Base-by-base conservation (phyloP, 768 basidiomycete species). In the Naganishia friedmannii region DNA sequence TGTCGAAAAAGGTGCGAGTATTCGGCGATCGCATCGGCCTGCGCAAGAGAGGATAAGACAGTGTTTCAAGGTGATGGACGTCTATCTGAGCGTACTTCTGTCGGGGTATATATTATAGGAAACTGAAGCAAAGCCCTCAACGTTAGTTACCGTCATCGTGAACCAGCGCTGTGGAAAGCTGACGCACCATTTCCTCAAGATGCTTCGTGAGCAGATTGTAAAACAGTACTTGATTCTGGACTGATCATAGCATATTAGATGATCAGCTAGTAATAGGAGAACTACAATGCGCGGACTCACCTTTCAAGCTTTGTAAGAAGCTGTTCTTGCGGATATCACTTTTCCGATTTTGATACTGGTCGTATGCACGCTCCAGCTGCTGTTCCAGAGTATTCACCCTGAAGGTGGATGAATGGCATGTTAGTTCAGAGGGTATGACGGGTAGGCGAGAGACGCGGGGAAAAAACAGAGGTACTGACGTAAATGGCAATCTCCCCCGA, bases 1-100 rank as follows among this genome's bases (percentile, higher is more conserved):
- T 89, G 82, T 42, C 92, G 83, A 81, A 90, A 93, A 4, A 93
- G 83, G 77, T 91, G 89, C 0, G 91, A 93, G 77, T 93, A 93
- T 68, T 89, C 86, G 12, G 88, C 83, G 68, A 93, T 92, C 0
- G 91, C 91, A 56, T 91, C 88, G 5, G 88, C 90, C 86, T 91
- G n/a, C n/a, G n/a, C n/a, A n/a, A 75, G 13, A 72, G 71, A 3
- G 21, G n/a, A 51, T n/a, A 7, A 51, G n/a, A 4, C 3, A 23
- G n/a, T 51, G 15, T 3, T 23, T 7, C 17, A 46, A 8, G 13
- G 17, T 6, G 45, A 46, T 46, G 45, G 21, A 17, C 6, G 15
- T n/a, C 3, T 5, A 23, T 51, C 7, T 1, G 34, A 29, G 75
- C 84, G 51, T 66, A 88, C 88, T 85, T 89, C 86, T 0, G 89